Percentiles rank a stretch among this genome's conserved stretches.
Evolutionary conservation across 331 rosid species (phyloP).

Genomic region (Telfairia occidentalis): DNA sequence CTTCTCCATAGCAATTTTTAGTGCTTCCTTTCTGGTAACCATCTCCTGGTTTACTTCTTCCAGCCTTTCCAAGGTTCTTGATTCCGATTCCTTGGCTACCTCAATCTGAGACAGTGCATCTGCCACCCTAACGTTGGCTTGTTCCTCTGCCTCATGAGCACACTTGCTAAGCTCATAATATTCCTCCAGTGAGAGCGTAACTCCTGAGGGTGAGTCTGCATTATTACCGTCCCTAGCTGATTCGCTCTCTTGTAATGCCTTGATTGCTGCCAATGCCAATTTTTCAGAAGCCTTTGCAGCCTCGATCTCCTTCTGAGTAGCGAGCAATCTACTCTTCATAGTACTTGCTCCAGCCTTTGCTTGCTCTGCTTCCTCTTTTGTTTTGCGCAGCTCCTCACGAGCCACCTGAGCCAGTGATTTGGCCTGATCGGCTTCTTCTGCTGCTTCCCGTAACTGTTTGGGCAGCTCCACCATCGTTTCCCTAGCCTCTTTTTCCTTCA

Average conservation of each 20-base stretch:
- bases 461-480: conserved; percentile 71
- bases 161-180: conserved; percentile 89
- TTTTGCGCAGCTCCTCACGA: conserved; percentile 62
- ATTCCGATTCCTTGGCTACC: conserved; percentile 71
- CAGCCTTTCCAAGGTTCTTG: conserved; percentile 57
- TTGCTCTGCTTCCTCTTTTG: conserved; percentile 81
- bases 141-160: conserved; percentile 91
- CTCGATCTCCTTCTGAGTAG: conserved; percentile 87
- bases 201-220: conserved; percentile 52
- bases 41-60: conserved; percentile 71
- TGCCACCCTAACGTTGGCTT: conserved; percentile 60
- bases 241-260: conserved; percentile 92
- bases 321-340: conserved; percentile 73
- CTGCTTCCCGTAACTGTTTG: conserved; percentile 60
- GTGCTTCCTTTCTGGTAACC: conserved; percentile 57
- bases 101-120: conserved; percentile 66
- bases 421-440: conserved; percentile 72
- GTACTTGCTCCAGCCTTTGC: conserved; percentile 92
- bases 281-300: conserved; percentile 91
- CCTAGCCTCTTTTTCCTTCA: conserved; percentile 86
- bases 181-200: conserved; percentile 76
- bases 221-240: conserved; percentile 38
- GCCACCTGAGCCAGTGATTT: conserved; percentile 55
- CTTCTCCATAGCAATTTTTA: conserved; percentile 63
- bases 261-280: conserved; percentile 82